These are phyloP conservation scores for Casaregolazyma lundiana DNA, from an alignment of 1,139 yeast genomes.

Conservation along the genomic window DNA sequence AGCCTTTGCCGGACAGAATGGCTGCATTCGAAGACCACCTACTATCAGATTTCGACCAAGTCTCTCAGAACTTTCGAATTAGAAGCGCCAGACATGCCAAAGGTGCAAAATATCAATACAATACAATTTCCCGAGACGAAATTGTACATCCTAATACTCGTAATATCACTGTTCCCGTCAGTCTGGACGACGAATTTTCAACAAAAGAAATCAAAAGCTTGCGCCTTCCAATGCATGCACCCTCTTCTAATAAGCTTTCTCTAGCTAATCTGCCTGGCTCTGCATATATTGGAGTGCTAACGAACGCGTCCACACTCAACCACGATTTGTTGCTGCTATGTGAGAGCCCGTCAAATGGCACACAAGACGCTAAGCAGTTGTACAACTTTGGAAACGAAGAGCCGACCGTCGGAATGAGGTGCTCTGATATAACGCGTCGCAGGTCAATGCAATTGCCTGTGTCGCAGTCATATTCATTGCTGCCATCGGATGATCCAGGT, in stretches of 20 bases:
- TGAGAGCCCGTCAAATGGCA: constrained; percentile 1
- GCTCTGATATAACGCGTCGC: constrained; percentile 7
- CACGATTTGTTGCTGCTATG: constrained; percentile 2
- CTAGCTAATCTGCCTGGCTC: not conserved
- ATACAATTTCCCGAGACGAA: not conserved
- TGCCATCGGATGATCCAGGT: constrained; percentile 11
- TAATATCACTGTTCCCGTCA: not conserved
- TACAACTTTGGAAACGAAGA: not conserved
- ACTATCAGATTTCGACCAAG: constrained; percentile 55
- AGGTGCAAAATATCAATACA: not conserved
- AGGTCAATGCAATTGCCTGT: constrained; percentile 10
- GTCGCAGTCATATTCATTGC: constrained; percentile 6
- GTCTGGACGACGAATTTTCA: not conserved
- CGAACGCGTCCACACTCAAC: constrained; percentile 1
- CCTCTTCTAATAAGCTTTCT: constrained; percentile 1
- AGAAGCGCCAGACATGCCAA: constrained; percentile 1
- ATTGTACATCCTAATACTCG: not conserved
- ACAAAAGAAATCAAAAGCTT: not conserved
- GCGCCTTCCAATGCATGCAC: not conserved
- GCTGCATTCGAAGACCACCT: constrained; percentile 43
- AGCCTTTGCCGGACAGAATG: constrained; percentile 53
- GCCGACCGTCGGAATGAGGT: not conserved
- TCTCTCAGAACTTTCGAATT: constrained; percentile 1
- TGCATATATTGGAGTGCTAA: constrained; percentile 3
- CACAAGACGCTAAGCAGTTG: not conserved